phyloP scores from a whole-genome alignment of 2,329 filamentous ascomycete species.

The Arthrobotrys sphaeroides region DNA sequence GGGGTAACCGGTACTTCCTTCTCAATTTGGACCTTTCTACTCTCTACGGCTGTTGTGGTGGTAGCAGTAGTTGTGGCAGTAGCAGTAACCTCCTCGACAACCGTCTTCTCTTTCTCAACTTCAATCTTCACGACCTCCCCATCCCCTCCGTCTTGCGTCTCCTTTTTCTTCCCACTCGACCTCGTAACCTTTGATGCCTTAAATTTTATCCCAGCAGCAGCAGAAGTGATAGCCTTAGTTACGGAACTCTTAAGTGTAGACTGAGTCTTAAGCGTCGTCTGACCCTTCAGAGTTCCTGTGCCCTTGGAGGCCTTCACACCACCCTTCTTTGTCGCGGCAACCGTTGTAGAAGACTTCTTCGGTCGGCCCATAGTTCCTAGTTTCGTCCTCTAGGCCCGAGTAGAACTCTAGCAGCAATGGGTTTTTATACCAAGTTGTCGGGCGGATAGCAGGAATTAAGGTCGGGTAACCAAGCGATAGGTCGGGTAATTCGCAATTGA shows the following conservation, averaged over 20 bases:
- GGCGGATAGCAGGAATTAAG: too few species aligned
- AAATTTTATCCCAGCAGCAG: constrained; percentile 14
- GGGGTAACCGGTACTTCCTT: constrained; percentile 31
- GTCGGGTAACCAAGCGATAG: not conserved
- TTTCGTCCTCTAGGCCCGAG: not conserved
- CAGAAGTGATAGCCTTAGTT: constrained; percentile 22
- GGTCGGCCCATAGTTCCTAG: constrained; percentile 30
- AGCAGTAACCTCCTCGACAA: not conserved
- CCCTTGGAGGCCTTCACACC: not conserved
- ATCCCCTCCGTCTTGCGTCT: not conserved
- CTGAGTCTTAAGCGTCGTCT: constrained; percentile 1
- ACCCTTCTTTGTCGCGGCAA: constrained; percentile 5
- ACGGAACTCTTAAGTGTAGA: not conserved
- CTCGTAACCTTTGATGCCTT: constrained; percentile 41
- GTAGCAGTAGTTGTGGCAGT: not conserved
- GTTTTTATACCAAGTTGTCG: not conserved
- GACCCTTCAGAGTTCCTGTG: not conserved
- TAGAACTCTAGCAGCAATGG: not conserved
- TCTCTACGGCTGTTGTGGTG: constrained; percentile 3
- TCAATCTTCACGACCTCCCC: not conserved
- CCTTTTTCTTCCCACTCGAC: constrained; percentile 43
- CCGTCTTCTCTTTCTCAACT: constrained; percentile 3
- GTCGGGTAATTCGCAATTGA: not conserved
- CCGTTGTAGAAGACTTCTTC: constrained; percentile 35
- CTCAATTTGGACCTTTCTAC: constrained; percentile 3